These are phyloP conservation scores for Rhytidiadelphus loreus DNA, from an alignment of 225 moss, liverwort and hornwort genomes.

Conservation along the genomic window DNA sequence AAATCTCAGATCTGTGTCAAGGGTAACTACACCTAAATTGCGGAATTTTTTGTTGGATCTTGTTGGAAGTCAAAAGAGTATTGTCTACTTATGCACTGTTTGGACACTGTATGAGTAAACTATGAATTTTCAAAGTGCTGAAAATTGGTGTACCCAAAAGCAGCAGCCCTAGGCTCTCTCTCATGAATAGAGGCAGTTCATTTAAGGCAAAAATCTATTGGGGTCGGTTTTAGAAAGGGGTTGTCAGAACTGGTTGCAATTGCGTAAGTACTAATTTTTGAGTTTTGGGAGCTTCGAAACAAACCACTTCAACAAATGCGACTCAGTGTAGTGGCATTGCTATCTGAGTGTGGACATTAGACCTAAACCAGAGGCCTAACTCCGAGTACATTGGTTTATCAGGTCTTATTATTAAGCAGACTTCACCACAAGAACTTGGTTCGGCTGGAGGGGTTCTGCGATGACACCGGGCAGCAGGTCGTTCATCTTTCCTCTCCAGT, in stretches of 20 bases:
- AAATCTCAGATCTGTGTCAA: background rate
- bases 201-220: background rate
- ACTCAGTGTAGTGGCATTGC: background rate
- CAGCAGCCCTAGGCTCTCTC: background rate
- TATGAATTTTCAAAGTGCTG: background rate
- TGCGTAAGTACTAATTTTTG: background rate
- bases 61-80: background rate
- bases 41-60: no score
- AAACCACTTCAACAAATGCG: background rate
- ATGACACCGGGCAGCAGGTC: constrained; percentile 24
- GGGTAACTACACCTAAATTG: background rate
- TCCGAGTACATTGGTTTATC: background rate
- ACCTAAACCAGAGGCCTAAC: background rate
- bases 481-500: background rate
- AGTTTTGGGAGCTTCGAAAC: background rate
- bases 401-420: constrained; percentile 34
- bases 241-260: background rate
- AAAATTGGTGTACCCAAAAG: background rate
- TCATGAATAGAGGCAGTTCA: background rate
- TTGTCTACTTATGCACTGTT: no score
- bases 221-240: background rate
- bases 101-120: background rate
- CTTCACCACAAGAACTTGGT: constrained; percentile 41
- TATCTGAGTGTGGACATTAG: background rate
- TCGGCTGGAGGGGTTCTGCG: constrained; percentile 33